Evolutionary conservation across 73 alveolate genomes (phyloP).

Genomic region (Paramecium octaurelia): DNA sequence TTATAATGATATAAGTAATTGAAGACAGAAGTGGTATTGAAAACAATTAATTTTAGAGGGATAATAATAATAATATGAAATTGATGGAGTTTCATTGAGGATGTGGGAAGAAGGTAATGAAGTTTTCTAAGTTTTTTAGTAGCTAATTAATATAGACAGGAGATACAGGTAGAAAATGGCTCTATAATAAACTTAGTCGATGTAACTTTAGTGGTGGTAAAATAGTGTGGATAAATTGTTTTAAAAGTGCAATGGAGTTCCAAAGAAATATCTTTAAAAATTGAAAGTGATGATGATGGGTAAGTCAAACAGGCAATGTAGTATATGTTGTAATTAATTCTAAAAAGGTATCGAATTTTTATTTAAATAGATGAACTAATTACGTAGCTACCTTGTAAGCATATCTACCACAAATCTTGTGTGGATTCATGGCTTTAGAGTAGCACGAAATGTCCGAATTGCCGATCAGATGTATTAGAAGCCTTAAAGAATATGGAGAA

Average conservation of each 20-base stretch:
- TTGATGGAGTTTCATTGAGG: neutral
- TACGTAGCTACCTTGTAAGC: constrained; percentile 35
- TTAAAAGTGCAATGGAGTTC: constrained; percentile 20
- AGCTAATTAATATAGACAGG: neutral
- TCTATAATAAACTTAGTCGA: neutral
- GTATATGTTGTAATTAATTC: constrained; percentile 41
- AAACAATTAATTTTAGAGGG: neutral
- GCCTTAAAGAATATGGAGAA: neutral
- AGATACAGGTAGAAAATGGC: neutral
- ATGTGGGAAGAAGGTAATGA: neutral
- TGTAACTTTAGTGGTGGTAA: neutral
- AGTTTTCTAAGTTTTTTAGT: neutral
- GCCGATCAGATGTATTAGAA: constrained; percentile 40
- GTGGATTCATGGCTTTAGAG: constrained; percentile 40
- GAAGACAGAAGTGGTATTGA: constrained; percentile 32
- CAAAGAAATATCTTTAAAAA: neutral
- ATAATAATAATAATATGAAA: neutral
- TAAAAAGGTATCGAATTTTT: constrained; percentile 1
- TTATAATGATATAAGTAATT: neutral
- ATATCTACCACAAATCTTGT: constrained; percentile 28
- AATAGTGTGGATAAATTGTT: neutral
- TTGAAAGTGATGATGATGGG: constrained; percentile 45
- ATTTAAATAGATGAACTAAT: constrained; percentile 41
- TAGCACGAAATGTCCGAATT: constrained; percentile 56
- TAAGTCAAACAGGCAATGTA: constrained; percentile 17